Evolutionary conservation across 257 asterid species (phyloP).

Genomic region (Solanum megistacrolobum): DNA sequence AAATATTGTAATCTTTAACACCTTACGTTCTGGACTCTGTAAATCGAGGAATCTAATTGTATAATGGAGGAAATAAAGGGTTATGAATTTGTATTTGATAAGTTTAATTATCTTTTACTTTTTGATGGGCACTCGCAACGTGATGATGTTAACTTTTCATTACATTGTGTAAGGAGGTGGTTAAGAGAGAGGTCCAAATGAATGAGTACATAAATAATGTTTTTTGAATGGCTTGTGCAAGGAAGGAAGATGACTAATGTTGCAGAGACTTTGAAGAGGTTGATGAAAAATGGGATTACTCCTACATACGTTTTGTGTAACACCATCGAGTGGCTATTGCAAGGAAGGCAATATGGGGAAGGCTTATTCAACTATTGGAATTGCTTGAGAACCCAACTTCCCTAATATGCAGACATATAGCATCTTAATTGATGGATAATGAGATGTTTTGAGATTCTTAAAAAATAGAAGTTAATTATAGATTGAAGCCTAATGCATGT

Average conservation of each 20-base stretch:
- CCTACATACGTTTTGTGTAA: constrained; percentile 38
- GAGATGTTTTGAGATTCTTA: constrained; percentile 50
- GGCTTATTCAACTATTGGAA: constrained; percentile 33
- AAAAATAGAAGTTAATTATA: constrained; percentile 44
- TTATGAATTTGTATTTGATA: neutral
- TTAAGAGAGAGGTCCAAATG: constrained; percentile 33
- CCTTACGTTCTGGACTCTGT: neutral
- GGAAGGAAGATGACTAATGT: constrained; percentile 43
- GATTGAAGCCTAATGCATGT: constrained; percentile 43
- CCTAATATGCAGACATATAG: constrained; percentile 54
- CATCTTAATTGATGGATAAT: constrained; percentile 55
- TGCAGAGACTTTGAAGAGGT: constrained; percentile 35
- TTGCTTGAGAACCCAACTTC: constrained; percentile 28
- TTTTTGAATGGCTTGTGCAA: constrained; percentile 48
- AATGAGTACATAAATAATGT: constrained; percentile 35
- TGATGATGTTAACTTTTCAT: constrained; percentile 43
- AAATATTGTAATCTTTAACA: neutral
- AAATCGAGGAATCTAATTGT: neutral
- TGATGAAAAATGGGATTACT: constrained; percentile 6
- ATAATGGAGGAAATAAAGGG: neutral
- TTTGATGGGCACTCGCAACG: constrained; percentile 46
- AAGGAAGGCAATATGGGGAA: constrained; percentile 35
- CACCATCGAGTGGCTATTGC: constrained; percentile 50
- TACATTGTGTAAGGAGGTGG: constrained; percentile 42
- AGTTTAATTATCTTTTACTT: constrained; percentile 9